Conservation (phyloP, 1,284 basidiomycete species). For the Naganishia liquefaciens region DNA sequence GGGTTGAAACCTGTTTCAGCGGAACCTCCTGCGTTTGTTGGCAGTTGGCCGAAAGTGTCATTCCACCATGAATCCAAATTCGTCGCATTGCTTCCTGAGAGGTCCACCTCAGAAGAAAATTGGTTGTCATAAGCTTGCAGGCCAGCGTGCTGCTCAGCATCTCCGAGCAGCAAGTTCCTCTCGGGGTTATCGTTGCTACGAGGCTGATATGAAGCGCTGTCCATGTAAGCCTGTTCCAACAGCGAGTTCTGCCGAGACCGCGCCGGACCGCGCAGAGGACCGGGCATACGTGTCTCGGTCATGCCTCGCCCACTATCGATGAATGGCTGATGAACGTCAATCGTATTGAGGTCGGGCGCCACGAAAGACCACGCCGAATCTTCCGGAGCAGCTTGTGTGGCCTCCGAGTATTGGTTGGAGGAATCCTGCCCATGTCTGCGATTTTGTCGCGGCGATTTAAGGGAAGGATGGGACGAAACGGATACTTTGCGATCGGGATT, state of each 20-base stretch:
- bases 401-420: background rate
- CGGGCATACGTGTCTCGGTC: slow-evolving; percentile 35
- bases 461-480: background rate
- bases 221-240: slow-evolving; percentile 14
- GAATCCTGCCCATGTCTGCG: background rate
- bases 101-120: slow-evolving; percentile 17
- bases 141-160: slow-evolving; percentile 17
- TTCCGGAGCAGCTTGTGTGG: slow-evolving; percentile 12
- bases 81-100: slow-evolving; percentile 21
- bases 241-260: slow-evolving; percentile 25
- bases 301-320: slow-evolving; percentile 35
- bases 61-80: slow-evolving; percentile 32
- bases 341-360: slow-evolving; percentile 51
- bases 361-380: slow-evolving; percentile 50
- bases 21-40: slow-evolving; percentile 30
- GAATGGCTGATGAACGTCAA: slow-evolving; percentile 54
- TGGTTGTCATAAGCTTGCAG: slow-evolving; percentile 19
- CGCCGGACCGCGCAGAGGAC: slow-evolving; percentile 49
- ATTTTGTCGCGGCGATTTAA: background rate
- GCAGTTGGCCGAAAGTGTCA: slow-evolving; percentile 40
- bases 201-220: background rate
- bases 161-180: slow-evolving; percentile 32
- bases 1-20: slow-evolving; percentile 49
- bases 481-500: background rate
- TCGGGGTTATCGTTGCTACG: slow-evolving; percentile 15